phyloP scores from a whole-genome alignment of 129 eudicot species.

The Ambrosia trifida region DNA sequence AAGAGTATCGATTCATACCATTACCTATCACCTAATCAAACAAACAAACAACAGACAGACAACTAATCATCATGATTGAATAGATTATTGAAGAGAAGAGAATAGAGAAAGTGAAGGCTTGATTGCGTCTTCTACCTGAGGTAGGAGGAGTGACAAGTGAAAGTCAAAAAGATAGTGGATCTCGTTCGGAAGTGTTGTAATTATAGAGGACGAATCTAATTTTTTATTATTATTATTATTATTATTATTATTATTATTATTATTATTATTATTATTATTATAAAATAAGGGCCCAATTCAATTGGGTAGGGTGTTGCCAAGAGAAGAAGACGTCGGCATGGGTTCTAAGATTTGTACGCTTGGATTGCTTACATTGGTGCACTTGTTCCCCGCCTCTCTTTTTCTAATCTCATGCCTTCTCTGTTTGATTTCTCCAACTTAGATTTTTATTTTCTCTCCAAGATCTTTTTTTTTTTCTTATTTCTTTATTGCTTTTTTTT shows the following conservation, averaged over 20 bases:
- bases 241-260: no score
- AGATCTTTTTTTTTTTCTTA: background rate
- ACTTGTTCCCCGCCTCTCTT: background rate
- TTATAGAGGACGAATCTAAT: no score
- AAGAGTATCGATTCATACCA: slow-evolving; percentile 38
- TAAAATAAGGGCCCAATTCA: background rate
- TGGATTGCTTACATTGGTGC: slow-evolving; percentile 17
- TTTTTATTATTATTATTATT: no score
- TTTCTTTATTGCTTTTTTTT: no score
- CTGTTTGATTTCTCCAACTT: background rate
- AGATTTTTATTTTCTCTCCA: background rate
- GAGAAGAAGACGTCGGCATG: background rate
- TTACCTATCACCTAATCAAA: background rate
- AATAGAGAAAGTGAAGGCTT: slow-evolving; percentile 7
- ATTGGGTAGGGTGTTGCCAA: background rate
- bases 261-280: no score
- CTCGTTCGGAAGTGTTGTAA: no score
- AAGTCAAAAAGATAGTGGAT: slow-evolving; percentile 26
- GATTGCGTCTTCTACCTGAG: slow-evolving; percentile 17
- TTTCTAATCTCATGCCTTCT: background rate
- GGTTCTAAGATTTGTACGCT: slow-evolving; percentile 7
- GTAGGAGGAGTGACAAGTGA: background rate
- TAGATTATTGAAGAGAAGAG: background rate
- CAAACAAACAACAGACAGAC: slow-evolving; percentile 13
- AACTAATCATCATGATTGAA: no score